Base-by-base conservation (phyloP, 495 filamentous ascomycete genomes). In the Cairneyella variabilis region DNA sequence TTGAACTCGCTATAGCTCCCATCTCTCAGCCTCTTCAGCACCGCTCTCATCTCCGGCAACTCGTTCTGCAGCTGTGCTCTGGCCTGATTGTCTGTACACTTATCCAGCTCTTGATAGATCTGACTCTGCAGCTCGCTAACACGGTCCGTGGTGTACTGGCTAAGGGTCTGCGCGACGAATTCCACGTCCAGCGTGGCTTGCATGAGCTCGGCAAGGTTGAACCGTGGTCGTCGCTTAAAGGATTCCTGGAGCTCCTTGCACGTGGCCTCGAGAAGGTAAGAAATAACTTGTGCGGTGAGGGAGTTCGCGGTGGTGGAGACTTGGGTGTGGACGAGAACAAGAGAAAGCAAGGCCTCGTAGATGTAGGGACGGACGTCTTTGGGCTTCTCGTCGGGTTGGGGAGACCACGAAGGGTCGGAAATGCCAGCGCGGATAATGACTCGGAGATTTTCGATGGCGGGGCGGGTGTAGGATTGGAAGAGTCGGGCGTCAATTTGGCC, bases 111-210 rank as follows among this genome's bases (percentile, higher is more conserved):
- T 47, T 89, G 79, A 66, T 98, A 98, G 48, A 97, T 87, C 69
- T 88, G 76, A 58, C 86, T 86, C 71, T 97, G 91, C 36, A 84
- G 74, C 56, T 86, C 76, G 12, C 80, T 82, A 16, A 89, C 89
- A 46, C 84, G 77, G n/a, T 95, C 85, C 11, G 88, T 91, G 1
- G 89, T 91, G 63, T 90, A 98, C 51, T 88, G 83, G 51, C 78
- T 85, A 48, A 98, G 71, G 10, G 91, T 96, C 73, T 97, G 95
- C 4, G 90, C 89, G 30, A 97, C 84, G 69, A 97, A 98, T 68
- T 98, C 93, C 8, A 95, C 91, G 54, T 98, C 93, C 4, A 98
- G 77, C 0, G 95, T 97, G 2, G 95, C 95, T 69, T 97, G 95
- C 85, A 97, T 95, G 42, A 98, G 76, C 7, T 83, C 82, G n/a